Base-by-base conservation (phyloP, 805 yeast genomes). In the Debaryomyces maramus region DNA sequence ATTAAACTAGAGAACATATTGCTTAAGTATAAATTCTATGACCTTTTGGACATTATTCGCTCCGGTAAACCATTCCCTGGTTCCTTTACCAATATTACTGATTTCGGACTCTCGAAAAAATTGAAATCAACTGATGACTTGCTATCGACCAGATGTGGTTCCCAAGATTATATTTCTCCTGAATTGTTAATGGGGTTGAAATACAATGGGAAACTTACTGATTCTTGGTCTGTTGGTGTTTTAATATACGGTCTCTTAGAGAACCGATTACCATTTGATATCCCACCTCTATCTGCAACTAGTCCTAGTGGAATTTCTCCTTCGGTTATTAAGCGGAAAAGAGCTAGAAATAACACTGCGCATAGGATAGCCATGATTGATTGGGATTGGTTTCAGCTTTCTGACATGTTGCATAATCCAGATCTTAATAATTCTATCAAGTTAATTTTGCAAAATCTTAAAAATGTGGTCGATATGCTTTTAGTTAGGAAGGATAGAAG, bases 81-180 rank as follows among this genome's bases (percentile, higher is more conserved):
- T 15, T 39, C 43, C 43, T 3, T 71, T 75, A 36, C 44, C 81
- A 13, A 78, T 81, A 2, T 81, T 80, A 83, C 95, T 0, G 99
- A 93, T 67, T 84, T 93, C 63, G 99, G 99, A 0, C 73, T 93
- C 19, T 83, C 96, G 8, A 82, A 88, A 51, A 67, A 72, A 36
- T 74, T 91, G 17, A 80, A 75, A 36, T 75, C 79, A 1, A 72
- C 67, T 1, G 69, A 77, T 47, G 85, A 88, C 18, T 51, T 83
- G 41, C 71, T 95, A 18, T 75, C 86, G 2, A 91, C 98, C 1
- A 66, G 98, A 45, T 93, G 99, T 61, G 99, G 99, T 0, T 87
- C 96, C 1, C 97, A 88, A 47, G 99, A 93, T 58, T 93, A 93
- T 53, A 96, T 93, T 5, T 84, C 97, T 0, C 99, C 99, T 0